phyloP scores from a whole-genome alignment of 2,329 filamentous ascomycete genomes.

The Calonectria pseudoreteaudii region DNA sequence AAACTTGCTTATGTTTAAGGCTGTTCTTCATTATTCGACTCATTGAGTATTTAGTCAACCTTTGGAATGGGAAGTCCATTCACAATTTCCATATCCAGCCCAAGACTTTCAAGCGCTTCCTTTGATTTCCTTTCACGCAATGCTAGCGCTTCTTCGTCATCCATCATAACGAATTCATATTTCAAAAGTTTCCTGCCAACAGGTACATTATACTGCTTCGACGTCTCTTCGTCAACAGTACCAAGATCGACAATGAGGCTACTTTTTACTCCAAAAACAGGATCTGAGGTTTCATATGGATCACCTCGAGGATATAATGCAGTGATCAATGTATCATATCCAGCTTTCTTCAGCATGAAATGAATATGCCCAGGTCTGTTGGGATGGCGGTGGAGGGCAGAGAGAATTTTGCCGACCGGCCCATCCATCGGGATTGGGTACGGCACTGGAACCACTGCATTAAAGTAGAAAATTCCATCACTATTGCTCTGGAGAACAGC shows the following conservation, averaged over 20 bases:
- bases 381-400: conserved; percentile 74
- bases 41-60: neutral
- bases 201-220: conserved; percentile 2
- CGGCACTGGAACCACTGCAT: conserved; percentile 83
- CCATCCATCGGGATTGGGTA: conserved; percentile 89
- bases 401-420: conserved; percentile 80
- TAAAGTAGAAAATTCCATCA: conserved; percentile 74
- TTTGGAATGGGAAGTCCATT: conserved; percentile 1
- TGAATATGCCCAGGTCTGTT: conserved; percentile 85
- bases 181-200: neutral
- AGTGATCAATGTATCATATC: conserved; percentile 19
- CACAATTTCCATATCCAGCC: neutral
- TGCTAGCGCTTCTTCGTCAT: neutral
- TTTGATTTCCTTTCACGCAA: conserved; percentile 2
- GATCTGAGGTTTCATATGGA: conserved; percentile 84
- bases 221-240: neutral
- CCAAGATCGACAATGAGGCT: conserved; percentile 75
- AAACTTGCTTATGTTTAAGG: neutral
- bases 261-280: conserved; percentile 88
- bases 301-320: conserved; percentile 83
- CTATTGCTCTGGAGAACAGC: conserved; percentile 42
- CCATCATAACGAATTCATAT: conserved; percentile 24
- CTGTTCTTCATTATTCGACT: neutral
- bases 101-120: conserved; percentile 14
- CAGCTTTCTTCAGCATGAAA: conserved; percentile 80